Base-by-base conservation (phyloP, 345 rosid genomes). In the Camelina laxa region DNA sequence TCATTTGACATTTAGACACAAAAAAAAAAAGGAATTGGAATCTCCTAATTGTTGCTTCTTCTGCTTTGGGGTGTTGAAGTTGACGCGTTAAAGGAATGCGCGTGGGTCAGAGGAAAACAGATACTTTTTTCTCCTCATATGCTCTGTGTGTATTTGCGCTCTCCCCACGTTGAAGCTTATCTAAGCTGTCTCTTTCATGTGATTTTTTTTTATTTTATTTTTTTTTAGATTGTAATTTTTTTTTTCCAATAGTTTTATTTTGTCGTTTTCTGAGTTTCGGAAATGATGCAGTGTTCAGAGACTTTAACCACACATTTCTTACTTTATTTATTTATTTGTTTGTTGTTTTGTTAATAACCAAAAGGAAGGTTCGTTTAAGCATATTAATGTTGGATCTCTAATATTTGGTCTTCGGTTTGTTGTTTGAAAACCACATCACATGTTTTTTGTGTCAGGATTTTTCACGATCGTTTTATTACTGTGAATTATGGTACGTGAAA, bases 181-280 rank as follows among this genome's bases (percentile, higher is more conserved):
- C 69, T 72, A 72, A 67, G 73, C 81, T 78, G 81, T 67, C 78
- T 60, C 78, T 78, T 78, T 78, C 81, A 78, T 78, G 53, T 67
- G 74, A 31, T 60, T 4, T 69, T 53, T 45, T 59, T 38, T 66
- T 57, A 27, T 33, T 51, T 35, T 58, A n/a, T 36, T 66, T 58
- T 27, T 31, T 1, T 35, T 5, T 19, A 36, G 17, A 17, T 27
- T 53, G 53, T 50, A 41, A 39, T 16, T 33, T 53, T 21, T 35
- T 30, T 48, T 49, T 30, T 31, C 27, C 0, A 22, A 15, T 51
- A 24, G 30, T 68, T 39, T 48, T 48, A 38, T 30, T 62, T 70
- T 70, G 80, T 76, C 80, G 75, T 47, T 64, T 76, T 38, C 19
- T 63, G 33, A 21, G 77, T 78, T 78, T 78, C 30, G 81, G 81